Evolutionary conservation across 1,284 basidiomycete genomes (phyloP), one percentile per base, ranked within the genome.

Genomic region (Sporisorium sorghi): DNA sequence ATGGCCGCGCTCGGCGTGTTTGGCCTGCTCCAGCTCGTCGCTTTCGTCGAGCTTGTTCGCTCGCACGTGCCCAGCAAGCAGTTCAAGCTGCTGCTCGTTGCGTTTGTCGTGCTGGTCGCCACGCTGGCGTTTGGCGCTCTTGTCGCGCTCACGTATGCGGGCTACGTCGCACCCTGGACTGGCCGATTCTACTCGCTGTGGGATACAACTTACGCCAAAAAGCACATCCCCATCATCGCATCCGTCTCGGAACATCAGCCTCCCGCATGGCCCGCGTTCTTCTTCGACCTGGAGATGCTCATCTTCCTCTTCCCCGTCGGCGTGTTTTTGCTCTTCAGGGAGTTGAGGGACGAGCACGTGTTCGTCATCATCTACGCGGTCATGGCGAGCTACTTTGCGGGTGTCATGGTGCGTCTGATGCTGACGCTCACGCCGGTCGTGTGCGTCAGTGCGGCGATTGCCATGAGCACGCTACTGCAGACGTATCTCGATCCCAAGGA

Each of bases 221-320:
- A 92, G 84, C 92, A 94, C 85, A 94, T 97, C 80, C 95, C 95
- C 35, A 98, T 99, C 87, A 98, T 99, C 82, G 97, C 97, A 7
- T 98, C 96, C 21, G 97, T 98, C 21, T 97, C 94, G n/a, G 97
- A 99, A 86, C 97, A 99, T 87, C 97, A 99, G 85, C 97, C 97
- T 15, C 99, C 97, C 11, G 96, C 97, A 40, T 99, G 97, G 97
- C 94, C 96, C 4, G 91, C 96, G 3, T 99, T 99, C 90, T 99
- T 97, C 88, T 98, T 97, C 90, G 96, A 99, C 85, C 90, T 99
- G 66, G 92, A 98, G 82, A 92, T 97, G 89, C 91, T 99, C 84
- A 92, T 99, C 80, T 97, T 94, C 89, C 87, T 97, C 63, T 99
- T 99, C 90, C 97, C 97, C 5, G 96, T 93, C 26, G 97, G 97